Evolutionary conservation across 108 stramenopile species (phyloP), one percentile per base, ranked within the genome.

Genomic region (Fragilaria radians): DNA sequence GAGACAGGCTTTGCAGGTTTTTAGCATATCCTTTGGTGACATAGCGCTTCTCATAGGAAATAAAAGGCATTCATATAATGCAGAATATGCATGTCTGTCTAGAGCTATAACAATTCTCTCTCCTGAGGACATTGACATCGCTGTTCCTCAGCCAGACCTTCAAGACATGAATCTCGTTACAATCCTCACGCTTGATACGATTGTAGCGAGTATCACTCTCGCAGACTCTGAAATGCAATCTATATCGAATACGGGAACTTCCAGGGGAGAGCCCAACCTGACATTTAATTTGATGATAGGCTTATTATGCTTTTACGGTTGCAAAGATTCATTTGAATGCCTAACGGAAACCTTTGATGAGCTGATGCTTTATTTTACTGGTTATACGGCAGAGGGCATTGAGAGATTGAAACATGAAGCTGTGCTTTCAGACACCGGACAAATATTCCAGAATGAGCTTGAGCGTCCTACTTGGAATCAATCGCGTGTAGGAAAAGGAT

Each of bases 311-410:
- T 18, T 88, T 17, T 68, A 72, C 50, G 72, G 73, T 5, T 91
- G 90, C 63, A 81, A 83, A 28, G 90, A 91, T 70, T 84, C 90
- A 14, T 91, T 91, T 55, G 59, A 50, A n/a, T 83, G 82, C 48
- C 74, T 91, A n/a, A 66, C 66, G 14, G 50, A 61, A 32, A 76
- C 80, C 22, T 74, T 84, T 23, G 79, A 72, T 23, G 90, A 91
- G 28, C 75, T 85, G 51, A 51, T 76, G 22, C 52, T 80, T 5
- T 63, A 76, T 42, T 46, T 80, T 18, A 79, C 81, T 42, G 64
- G 73, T 36, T 56, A 74, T 31, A 71, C 83, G 1, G 63, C 71
- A 14, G 69, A 76, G 3, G 77, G 71, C 9, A 57, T 88, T 36
- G 63, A 67, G 46, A 45, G 2, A 34, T 3, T 36, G 18, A 47